phyloP scores from a whole-genome alignment of 2,329 filamentous ascomycete species.

The Endothia cerciana region DNA sequence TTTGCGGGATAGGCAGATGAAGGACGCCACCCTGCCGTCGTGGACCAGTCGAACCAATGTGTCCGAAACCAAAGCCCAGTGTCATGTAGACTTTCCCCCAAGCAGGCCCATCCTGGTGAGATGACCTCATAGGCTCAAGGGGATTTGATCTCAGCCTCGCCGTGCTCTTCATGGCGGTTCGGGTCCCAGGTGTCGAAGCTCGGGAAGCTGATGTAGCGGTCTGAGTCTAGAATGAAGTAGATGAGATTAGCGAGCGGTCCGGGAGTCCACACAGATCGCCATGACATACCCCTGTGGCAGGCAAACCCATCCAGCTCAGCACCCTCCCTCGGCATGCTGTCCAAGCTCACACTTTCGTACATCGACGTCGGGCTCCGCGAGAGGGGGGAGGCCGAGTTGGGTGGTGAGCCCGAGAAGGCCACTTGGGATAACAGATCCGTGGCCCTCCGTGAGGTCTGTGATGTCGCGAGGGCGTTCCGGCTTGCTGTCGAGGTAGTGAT shows the following conservation, averaged over 20 bases:
- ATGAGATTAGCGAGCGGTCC: slow-evolving; percentile 31
- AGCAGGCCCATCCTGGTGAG: slow-evolving; percentile 11
- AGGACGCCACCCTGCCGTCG: neutral
- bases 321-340: slow-evolving; percentile 31
- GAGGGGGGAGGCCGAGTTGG: slow-evolving; percentile 39
- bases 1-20: slow-evolving; percentile 11
- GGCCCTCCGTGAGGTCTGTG: slow-evolving; percentile 54
- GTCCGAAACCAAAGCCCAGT: neutral
- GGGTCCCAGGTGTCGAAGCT: slow-evolving; percentile 71
- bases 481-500: slow-evolving; percentile 60
- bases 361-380: slow-evolving; percentile 41
- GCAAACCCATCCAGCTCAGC: slow-evolving; percentile 25
- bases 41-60: slow-evolving; percentile 1
- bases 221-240: slow-evolving; percentile 40
- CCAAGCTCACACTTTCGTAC: slow-evolving; percentile 36
- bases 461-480: slow-evolving; percentile 53
- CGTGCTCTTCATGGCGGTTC: slow-evolving; percentile 47
- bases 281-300: slow-evolving; percentile 27
- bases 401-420: slow-evolving; percentile 51
- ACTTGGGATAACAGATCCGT: slow-evolving; percentile 60
- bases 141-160: slow-evolving; percentile 41
- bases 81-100: neutral
- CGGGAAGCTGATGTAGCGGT: slow-evolving; percentile 73
- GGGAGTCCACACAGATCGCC: neutral
- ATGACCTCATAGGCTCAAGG: slow-evolving; percentile 32